These are phyloP conservation scores for Rostrohypoxylon terebratum DNA, from an alignment of 495 filamentous ascomycete species.

Conservation along the genomic window DNA sequence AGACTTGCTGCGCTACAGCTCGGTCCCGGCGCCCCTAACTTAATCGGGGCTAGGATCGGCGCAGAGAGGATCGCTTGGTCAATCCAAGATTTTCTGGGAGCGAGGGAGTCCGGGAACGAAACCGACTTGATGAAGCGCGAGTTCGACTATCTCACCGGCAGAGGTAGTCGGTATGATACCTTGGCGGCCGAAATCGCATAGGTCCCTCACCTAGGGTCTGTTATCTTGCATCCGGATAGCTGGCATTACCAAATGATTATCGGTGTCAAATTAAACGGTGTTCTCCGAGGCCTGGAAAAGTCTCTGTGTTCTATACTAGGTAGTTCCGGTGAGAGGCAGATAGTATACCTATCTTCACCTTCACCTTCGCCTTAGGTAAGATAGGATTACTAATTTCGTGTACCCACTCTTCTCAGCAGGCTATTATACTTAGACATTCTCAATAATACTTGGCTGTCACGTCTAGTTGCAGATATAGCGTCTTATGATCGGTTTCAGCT, in stretches of 20 bases:
- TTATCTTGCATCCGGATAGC: not conserved
- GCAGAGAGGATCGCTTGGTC: constrained; percentile 73
- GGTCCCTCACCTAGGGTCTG: not conserved
- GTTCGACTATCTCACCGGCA: constrained; percentile 49
- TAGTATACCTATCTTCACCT: not conserved
- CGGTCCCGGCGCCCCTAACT: constrained; percentile 70
- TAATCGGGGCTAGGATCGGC: constrained; percentile 71
- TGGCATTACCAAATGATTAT: constrained; percentile 1
- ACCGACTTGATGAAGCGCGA: constrained; percentile 36
- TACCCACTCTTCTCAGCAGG: not conserved
- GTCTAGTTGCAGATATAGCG: not conserved
- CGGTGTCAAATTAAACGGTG: not conserved
- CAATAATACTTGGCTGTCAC: not conserved
- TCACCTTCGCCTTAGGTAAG: not conserved
- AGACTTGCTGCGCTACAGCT: constrained; percentile 67
- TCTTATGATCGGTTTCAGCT: not conserved
- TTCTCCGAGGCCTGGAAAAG: not conserved
- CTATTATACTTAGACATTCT: not conserved
- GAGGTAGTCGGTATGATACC: constrained; percentile 46
- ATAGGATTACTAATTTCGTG: not conserved
- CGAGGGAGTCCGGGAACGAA: constrained; percentile 36
- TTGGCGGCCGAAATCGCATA: constrained; percentile 26
- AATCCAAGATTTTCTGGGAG: constrained; percentile 61
- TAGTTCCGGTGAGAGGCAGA: not conserved
- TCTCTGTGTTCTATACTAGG: not conserved